Base-by-base conservation (phyloP, 2,329 filamentous ascomycete species). In the Pseudocercospora pini-densiflorae region DNA sequence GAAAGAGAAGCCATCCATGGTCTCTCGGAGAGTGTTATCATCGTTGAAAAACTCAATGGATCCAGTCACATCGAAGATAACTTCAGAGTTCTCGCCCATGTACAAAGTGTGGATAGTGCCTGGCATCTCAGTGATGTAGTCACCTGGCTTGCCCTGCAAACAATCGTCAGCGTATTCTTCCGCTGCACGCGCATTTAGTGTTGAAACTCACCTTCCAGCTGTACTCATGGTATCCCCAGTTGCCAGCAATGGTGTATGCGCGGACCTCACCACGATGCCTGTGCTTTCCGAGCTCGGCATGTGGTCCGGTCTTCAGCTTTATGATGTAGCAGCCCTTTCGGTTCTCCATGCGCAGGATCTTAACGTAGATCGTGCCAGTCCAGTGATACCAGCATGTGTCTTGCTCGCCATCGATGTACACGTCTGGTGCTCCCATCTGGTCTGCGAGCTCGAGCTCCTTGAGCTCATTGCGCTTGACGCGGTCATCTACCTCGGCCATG, bases 21-120 rank as follows among this genome's bases (percentile, higher is more conserved):
- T 64, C 62, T 64, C 62, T 9, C 62, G 43, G 12, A 64, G 45
- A n/a, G 62, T 60, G 21, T 64, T 64, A 31, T 64, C 62, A 14
- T 64, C 62, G n/a, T 60, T 64, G 55, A 64, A 64, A 45, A 64
- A 64, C 57, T 64, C 55, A 31, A 64, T 64, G 5, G 62, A 64
- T 3, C 62, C 62, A 21, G 58, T 64, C 1, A 64, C 62, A 29
- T 64, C 58, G n/a, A 64, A 64, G 10, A 64, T 40, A 29, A 64
- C 62, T 24, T 64, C 62, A 5, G 55, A 60, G 27, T 60, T 55
- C 57, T 64, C 62, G 21, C 62, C 62, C 62, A 64, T 64, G 29
- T 55, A 64, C 29, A 64, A 31, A 5, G 62, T 64, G 21, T 64
- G 62, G 12, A 64, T 64, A 14, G 62, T 64, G 14, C 62, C 62